phyloP scores from a whole-genome alignment of 169 alveolate species.

The Plasmodium berghei region DNA sequence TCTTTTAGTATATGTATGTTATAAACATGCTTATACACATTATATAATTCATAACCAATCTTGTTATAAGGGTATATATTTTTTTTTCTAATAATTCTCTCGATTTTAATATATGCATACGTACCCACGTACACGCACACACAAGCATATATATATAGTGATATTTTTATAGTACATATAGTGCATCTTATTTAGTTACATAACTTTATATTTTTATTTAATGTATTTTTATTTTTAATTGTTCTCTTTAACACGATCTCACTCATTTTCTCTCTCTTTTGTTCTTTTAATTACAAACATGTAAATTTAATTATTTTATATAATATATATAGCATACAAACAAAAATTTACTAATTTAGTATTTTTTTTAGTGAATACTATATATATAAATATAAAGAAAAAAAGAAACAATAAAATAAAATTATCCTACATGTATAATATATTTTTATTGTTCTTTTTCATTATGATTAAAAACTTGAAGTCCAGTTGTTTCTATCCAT shows the following conservation, averaged over 20 bases:
- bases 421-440: too few species aligned
- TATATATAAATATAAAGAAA: slow-evolving; percentile 1
- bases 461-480: slow-evolving; percentile 57
- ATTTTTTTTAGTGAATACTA: neutral
- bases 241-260: too few species aligned
- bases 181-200: too few species aligned
- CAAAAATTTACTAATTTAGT: too few species aligned
- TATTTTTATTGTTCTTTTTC: slow-evolving; percentile 26
- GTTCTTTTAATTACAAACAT: slow-evolving; percentile 15
- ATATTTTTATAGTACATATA: too few species aligned
- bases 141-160: neutral
- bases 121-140: neutral
- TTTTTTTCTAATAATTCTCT: neutral
- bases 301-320: slow-evolving; percentile 15
- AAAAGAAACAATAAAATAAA: too few species aligned
- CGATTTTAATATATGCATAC: neutral
- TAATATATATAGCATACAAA: too few species aligned
- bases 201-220: neutral
- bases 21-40: neutral
- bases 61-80: neutral
- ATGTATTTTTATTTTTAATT: neutral
- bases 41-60: neutral
- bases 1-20: neutral
- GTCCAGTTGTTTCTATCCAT: slow-evolving; percentile 75
- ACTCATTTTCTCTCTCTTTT: too few species aligned